Evolutionary conservation across 257 asterid genomes (phyloP), one percentile per base, ranked within the genome.

Genomic region (Handroanthus guayacan): DNA sequence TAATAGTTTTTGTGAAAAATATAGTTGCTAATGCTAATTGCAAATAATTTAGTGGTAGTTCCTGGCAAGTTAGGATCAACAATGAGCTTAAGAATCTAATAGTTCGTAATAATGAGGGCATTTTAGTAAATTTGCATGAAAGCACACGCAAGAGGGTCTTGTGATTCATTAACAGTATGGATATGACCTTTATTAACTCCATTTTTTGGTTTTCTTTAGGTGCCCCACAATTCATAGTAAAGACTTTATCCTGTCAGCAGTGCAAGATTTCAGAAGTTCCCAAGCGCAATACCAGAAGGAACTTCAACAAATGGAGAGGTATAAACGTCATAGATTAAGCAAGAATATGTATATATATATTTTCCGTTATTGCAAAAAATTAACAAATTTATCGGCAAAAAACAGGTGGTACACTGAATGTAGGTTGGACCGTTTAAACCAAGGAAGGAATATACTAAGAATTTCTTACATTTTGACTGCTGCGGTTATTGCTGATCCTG

Each of bases 401-500:
- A 31, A 34, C 45, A 82, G 83, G 61, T 85, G 89, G 89, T 78
- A n/a, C 25, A 11, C 67, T 17, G 78, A 70, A n/a, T 56, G 45
- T 17, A 62, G 80, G 47, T 48, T 85, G 48, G 81, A 78, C 11
- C 16, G 47, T 16, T 12, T 78, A 44, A 61, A 60, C 14, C 17
- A 48, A 5, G 74, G 84, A n/a, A 41, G 81, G 69, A 76, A 62
- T 0, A 34, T 11, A 17, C 1, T 80, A 3, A 34, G 20, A 3
- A 18, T 71, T 5, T 12, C 63, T 63, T 75, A 71, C 54, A 65
- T 75, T 17, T 3, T 73, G 25, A 10, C 39, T 3, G 51, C 80
- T 6, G 85, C 79, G 3, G 38, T 67, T 13, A 3, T 74, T 0
- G 73, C 68, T 10, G 78, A 67, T 12, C 82, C 83, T 5, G 74